phyloP scores from a whole-genome alignment of 2,329 filamentous ascomycete species.

The Didymella lethalis region DNA sequence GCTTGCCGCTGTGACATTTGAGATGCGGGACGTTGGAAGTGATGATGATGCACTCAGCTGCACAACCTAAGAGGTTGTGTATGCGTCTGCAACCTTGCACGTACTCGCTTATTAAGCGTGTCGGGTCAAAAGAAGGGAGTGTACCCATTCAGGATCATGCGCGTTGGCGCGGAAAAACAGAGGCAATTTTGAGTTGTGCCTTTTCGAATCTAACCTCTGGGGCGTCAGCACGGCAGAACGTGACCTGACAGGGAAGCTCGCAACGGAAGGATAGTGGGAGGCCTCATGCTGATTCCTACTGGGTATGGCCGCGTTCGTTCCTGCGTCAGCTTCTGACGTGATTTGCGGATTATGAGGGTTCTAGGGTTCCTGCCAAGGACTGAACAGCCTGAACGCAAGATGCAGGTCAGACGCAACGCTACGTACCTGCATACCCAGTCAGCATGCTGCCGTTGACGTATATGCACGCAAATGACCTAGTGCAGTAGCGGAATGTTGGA shows the following conservation, averaged over 20 bases:
- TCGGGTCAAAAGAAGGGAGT: neutral
- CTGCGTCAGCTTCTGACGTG: constrained; percentile 13
- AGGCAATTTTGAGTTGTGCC: constrained; percentile 1
- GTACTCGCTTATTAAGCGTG: neutral
- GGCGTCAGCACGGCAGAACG: constrained; percentile 14
- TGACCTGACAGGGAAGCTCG: constrained; percentile 12
- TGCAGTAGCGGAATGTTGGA: neutral
- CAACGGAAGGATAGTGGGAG: constrained; percentile 6
- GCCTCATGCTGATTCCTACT: constrained; percentile 10
- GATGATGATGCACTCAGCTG: neutral
- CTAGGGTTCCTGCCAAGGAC: constrained; percentile 15
- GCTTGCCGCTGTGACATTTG: constrained; percentile 1
- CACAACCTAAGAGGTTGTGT: neutral
- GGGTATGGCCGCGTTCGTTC: constrained; percentile 7
- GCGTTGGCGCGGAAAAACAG: constrained; percentile 1
- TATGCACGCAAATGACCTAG: neutral
- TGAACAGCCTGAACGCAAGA: constrained; percentile 7
- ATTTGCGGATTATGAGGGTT: constrained; percentile 10
- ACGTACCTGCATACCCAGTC: constrained; percentile 5
- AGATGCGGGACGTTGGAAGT: neutral
- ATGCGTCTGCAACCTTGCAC: constrained; percentile 5
- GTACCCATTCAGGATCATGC: constrained; percentile 1
- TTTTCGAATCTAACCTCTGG: neutral
- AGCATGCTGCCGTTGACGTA: neutral
- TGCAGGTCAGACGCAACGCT: constrained; percentile 2